Base-by-base conservation (phyloP, 1,139 yeast species). In the Hyphopichia wangnamkhiaoensis region DNA sequence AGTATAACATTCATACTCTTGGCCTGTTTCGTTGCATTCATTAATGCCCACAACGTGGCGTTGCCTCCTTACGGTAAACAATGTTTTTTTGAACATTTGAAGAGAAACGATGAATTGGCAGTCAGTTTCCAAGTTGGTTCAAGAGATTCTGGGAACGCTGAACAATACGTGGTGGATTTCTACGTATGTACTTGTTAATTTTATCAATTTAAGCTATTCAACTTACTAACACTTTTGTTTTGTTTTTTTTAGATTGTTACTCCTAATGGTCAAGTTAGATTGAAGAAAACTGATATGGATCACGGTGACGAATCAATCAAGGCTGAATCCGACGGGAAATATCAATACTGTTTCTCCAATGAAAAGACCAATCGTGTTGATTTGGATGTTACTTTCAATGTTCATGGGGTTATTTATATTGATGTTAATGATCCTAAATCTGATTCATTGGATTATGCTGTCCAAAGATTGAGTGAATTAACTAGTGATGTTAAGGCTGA, bases 91-190 rank as follows among this genome's bases (percentile, higher is more conserved):
- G 98, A 93, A 61, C 76, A 76, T 42, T 76, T 93, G 67, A 86
- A 82, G 59, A 74, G 74, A 52, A 87, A 88, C 50, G 98, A 93
- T 65, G 91, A 87, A 63, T 72, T 93, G 54, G 87, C 96, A 18
- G 83, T 93, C 45, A 78, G 90, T 38, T 93, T 85, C 78, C 98
- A 93, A 68, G 95, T 88, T 35, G 98, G 98, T 46, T 89, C 93
- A 56, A 80, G 97, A 65, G 84, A 88, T 57, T 85, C 91, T 34
- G 73, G 74, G 48, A 80, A 91, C 39, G 76, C 86, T 31, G 88
- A 84, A 48, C 96, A 90, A 63, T 73, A 82, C 48, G 77, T 69
- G 24, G 83, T 89, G 44, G 96, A 90, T 59, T 90, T 93, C 63
- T 70, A 75, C 67, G 68, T 76, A 47, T 14, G 60, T 53, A 40